Evolutionary conservation across 805 yeast species (phyloP).

Genomic region (Jamesozyma gamospora): DNA sequence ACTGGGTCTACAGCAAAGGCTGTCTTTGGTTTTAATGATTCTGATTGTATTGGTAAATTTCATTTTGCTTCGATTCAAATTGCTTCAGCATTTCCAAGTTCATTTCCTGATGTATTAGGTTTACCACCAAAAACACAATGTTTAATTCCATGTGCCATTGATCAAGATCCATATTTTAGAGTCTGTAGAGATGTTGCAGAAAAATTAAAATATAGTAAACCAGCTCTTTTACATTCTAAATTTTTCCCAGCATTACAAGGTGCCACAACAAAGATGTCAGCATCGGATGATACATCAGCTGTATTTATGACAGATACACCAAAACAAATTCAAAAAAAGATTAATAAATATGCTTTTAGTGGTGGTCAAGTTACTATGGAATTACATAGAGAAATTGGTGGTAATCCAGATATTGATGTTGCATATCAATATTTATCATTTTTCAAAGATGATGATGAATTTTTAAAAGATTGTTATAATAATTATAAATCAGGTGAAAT

Average conservation of each 20-base stretch:
- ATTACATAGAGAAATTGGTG: conserved; percentile 84
- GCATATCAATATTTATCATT: conserved; percentile 88
- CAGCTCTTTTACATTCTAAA: conserved; percentile 84
- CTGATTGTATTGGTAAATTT: conserved; percentile 87
- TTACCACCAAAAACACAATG: conserved; percentile 86
- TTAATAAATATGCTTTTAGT: conserved; percentile 91
- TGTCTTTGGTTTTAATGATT: conserved; percentile 91
- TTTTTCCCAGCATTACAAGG: conserved; percentile 99
- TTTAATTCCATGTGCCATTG: conserved; percentile 97
- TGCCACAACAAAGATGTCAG: conserved; percentile 92
- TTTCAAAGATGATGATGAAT: conserved; percentile 81
- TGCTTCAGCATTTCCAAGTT: conserved; percentile 89
- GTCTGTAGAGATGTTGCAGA: conserved; percentile 96
- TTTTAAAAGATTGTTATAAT: conserved; percentile 49
- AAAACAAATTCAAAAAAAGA: conserved; percentile 83
- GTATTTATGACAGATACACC: conserved; percentile 93
- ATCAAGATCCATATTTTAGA: conserved; percentile 97
- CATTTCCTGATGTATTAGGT: conserved; percentile 89
- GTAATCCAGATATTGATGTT: conserved; percentile 91
- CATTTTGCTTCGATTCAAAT: conserved; percentile 96
- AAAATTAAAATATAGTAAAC: conserved; percentile 82
- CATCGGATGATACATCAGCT: conserved; percentile 81
- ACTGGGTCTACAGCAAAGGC: conserved; percentile 96
- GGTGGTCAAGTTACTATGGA: conserved; percentile 86
- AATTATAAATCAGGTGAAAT: conserved; percentile 72